These are phyloP conservation scores for Podila verticillata DNA, from an alignment of 192 early-diverging fungal species.

Conservation along the genomic window DNA sequence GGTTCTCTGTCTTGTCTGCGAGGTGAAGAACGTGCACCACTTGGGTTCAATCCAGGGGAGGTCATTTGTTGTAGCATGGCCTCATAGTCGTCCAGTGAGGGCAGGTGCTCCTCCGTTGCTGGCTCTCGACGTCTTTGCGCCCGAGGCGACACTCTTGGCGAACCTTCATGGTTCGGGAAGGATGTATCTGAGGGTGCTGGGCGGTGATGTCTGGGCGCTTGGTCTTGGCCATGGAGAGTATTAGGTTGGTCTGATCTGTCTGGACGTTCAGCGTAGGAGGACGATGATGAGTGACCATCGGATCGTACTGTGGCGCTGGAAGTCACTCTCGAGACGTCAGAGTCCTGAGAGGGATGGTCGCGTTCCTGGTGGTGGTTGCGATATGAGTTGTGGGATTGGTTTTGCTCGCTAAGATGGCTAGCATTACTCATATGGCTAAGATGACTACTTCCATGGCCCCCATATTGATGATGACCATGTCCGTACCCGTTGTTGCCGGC, in stretches of 20 bases:
- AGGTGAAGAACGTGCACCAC: background rate
- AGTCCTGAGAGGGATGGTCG: conserved; percentile 2
- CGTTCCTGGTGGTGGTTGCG: background rate
- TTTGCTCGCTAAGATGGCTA: conserved; percentile 5
- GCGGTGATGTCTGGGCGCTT: background rate
- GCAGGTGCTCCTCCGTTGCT: background rate
- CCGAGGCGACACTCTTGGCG: conserved; percentile 5
- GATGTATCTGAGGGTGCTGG: background rate
- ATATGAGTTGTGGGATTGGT: background rate
- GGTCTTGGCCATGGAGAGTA: background rate
- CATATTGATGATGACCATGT: background rate
- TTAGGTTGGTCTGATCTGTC: background rate
- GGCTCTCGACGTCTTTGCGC: conserved; percentile 13
- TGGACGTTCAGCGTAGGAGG: background rate
- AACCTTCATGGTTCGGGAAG: background rate
- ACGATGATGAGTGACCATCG: background rate
- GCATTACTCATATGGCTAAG: conserved; percentile 4
- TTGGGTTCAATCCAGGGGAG: conserved; percentile 26
- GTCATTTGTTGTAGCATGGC: conserved; percentile 42
- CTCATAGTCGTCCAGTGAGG: conserved; percentile 41
- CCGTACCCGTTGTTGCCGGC: background rate
- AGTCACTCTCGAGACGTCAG: background rate
- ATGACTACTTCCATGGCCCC: conserved; percentile 2
- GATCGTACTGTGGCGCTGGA: conserved; percentile 6
- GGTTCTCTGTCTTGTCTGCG: background rate